Base-by-base conservation (phyloP, 2,329 filamentous ascomycete genomes). In the Nectriaceae sp. region DNA sequence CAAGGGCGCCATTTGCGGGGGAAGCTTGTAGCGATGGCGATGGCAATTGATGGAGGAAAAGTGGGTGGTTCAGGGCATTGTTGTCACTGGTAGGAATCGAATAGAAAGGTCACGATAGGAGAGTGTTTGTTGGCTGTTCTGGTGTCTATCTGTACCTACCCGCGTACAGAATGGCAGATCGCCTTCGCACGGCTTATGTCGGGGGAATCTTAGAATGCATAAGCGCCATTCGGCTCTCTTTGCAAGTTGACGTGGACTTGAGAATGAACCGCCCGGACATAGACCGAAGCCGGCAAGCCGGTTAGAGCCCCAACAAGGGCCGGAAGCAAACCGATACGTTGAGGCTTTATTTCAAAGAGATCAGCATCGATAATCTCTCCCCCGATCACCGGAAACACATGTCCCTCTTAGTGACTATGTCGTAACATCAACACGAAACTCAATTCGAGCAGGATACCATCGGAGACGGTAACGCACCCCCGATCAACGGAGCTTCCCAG, bases 1-100 rank as follows among this genome's bases (percentile, higher is more conserved):
- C 43, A 83, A 19, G 5, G 19, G 78, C 46, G 73, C 60, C 70
- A 74, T 75, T n/a, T 22, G 39, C 54, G 19, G 18, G 10, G 13
- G 24, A 29, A n/a, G n/a, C n/a, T n/a, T n/a, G n/a, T n/a, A n/a
- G n/a, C n/a, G n/a, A n/a, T n/a, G 24, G 24, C 24, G 13, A 29
- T 13, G 13, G 13, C 24, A 13, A 29, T 29, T 13, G 13, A 29
- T 6, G 13, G 6, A 29, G 24, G 24, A 6, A 6, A 29, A 29
- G 6, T 29, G 24, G 24, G 24, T 29, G 24, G 24, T 29, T 29
- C 24, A 13, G 24, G 24, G 6, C 24, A 29, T 29, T 29, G 24
- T 13, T 6, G 6, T 29, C 24, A 29, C 24, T 6, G 24, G 24
- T 13, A 29, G 6, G 24, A 13, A 13, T 29, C 24, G 24, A 13